Conservation (phyloP, 73 alveolate genomes). For the Paramecium biaurelia region DNA sequence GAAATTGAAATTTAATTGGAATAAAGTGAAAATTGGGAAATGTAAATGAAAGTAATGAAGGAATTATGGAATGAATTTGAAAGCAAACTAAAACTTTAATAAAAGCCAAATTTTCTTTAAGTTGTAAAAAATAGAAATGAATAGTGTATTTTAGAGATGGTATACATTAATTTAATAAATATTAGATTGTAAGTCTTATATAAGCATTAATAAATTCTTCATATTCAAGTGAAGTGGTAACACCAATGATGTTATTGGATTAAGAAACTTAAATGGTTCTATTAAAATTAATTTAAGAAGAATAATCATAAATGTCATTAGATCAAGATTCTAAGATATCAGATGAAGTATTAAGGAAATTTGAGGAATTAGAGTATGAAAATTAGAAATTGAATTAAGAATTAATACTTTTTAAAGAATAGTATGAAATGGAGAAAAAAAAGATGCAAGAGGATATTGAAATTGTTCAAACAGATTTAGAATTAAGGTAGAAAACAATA, state of each 20-base stretch:
- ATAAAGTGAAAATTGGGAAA: neutral
- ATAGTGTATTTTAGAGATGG: constrained; percentile 9
- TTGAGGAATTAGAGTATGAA: constrained; percentile 40
- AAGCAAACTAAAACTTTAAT: neutral
- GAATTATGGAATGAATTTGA: neutral
- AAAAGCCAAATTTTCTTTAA: constrained; percentile 19
- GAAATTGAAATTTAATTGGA: neutral
- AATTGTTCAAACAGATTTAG: neutral
- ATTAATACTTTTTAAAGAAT: neutral
- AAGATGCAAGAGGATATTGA: neutral
- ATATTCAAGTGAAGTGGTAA: neutral
- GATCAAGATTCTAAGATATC: neutral
- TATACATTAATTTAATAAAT: neutral
- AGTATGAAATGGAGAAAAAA: neutral
- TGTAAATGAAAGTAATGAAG: neutral
- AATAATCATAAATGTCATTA: neutral
- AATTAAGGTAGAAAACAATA: neutral
- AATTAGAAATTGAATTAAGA: constrained; percentile 7
- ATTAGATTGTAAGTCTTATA: neutral
- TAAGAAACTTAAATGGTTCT: neutral
- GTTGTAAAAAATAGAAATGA: neutral
- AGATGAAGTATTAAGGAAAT: neutral
- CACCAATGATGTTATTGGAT: neutral
- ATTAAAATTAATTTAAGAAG: neutral
- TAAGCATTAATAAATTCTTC: neutral